Percentiles rank a stretch among this genome's conserved stretches.
Conservation (phyloP, 2,329 filamentous ascomycete species). For the Cadophora gregata region DNA sequence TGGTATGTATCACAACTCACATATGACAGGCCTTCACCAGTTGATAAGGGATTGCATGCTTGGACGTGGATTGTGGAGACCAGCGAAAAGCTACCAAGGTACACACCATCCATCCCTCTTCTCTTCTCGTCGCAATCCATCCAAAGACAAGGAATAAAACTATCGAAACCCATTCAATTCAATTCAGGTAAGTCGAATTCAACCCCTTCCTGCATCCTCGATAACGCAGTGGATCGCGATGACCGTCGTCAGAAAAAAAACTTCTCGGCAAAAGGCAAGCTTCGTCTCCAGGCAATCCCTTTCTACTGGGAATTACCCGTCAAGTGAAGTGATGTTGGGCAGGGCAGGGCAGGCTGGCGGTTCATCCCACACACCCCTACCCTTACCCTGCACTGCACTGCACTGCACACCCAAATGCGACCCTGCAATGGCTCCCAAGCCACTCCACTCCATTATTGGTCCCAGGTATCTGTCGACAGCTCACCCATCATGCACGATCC, state of each 20-base stretch:
- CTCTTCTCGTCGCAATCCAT: not conserved
- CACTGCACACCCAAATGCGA: not conserved
- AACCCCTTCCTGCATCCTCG: not conserved
- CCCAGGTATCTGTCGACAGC: not conserved
- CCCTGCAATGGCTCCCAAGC: slow-evolving; percentile 5
- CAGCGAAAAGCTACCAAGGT: not conserved
- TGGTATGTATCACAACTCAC: slow-evolving; percentile 8
- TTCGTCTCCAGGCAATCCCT: not conserved
- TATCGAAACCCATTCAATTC: not conserved
- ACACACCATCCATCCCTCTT: not conserved
- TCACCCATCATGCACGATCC: not conserved
- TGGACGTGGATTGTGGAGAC: not conserved
- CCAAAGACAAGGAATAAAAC: not conserved
- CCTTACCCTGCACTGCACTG: not conserved
- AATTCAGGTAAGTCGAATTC: not conserved
- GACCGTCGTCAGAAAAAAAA: not conserved
- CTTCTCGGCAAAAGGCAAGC: not conserved
- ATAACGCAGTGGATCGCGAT: not conserved
- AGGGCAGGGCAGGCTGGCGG: no score
- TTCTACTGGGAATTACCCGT: not conserved
- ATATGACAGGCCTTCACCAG: not conserved
- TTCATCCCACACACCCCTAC: not conserved
- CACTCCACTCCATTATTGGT: slow-evolving; percentile 4
- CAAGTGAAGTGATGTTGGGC: not conserved
- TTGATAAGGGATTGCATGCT: slow-evolving; percentile 2